These are phyloP conservation scores for Solanum lycopersicoides DNA, from an alignment of 257 asterid species.

Conservation along the genomic window DNA sequence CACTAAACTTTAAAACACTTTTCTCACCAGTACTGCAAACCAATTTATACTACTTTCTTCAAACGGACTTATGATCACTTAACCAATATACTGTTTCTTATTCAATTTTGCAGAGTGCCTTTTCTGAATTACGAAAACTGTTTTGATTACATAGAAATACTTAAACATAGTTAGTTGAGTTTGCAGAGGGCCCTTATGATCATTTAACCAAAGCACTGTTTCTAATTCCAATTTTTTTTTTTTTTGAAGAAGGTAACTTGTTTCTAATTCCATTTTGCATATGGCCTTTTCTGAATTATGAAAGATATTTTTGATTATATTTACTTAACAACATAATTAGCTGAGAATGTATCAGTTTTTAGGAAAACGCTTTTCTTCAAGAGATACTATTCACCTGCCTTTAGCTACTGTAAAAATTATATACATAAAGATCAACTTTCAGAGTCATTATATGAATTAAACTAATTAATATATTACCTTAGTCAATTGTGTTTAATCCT, in stretches of 20 bases:
- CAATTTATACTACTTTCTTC: background rate
- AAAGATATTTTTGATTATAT: background rate
- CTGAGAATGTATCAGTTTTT: background rate
- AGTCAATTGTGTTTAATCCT: background rate
- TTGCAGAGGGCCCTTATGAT: background rate
- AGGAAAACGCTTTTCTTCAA: background rate
- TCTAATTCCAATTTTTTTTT: background rate
- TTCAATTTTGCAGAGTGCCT: background rate
- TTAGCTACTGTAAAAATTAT: background rate
- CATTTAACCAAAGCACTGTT: background rate
- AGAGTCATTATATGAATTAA: background rate
- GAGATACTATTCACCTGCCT: background rate
- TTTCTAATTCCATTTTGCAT: background rate
- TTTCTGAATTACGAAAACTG: background rate
- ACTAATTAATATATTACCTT: background rate
- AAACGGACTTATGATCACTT: background rate
- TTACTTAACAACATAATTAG: background rate
- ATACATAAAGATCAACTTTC: background rate
- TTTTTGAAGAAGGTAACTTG: too few species aligned
- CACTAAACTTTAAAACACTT: background rate
- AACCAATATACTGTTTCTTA: background rate
- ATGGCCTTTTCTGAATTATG: background rate
- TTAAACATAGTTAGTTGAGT: background rate
- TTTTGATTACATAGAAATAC: background rate
- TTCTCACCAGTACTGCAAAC: background rate